Conservation (phyloP, 1,139 yeast genomes). For the Nematodospora anomalae region DNA sequence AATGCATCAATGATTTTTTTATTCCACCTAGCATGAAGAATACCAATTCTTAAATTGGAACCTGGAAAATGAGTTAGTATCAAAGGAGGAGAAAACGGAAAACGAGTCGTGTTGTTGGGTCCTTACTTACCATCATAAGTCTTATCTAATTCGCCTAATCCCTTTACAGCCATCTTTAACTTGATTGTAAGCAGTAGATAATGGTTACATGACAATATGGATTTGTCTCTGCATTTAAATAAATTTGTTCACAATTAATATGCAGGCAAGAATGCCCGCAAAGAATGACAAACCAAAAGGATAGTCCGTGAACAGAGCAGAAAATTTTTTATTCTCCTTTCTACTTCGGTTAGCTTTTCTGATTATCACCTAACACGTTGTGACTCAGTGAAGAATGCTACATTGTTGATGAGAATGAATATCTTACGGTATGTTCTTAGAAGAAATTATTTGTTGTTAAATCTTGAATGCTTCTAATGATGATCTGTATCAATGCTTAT, state of each 20-base stretch:
- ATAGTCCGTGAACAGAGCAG: too few species aligned
- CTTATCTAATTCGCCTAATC: constrained; percentile 75
- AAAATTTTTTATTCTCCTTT: too few species aligned
- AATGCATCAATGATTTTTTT: constrained; percentile 70
- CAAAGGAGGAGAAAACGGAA: background rate
- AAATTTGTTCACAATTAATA: background rate
- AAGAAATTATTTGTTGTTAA: too few species aligned
- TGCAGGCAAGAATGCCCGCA: background rate
- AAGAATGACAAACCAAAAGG: too few species aligned
- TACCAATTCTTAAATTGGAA: constrained; percentile 68
- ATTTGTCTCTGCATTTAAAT: background rate
- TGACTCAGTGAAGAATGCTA: too few species aligned
- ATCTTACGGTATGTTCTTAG: background rate
- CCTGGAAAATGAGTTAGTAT: constrained; percentile 29
- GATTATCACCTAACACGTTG: too few species aligned
- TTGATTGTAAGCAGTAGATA: background rate
- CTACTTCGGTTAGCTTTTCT: too few species aligned
- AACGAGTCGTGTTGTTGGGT: background rate
- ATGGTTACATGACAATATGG: background rate
- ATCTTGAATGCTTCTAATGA: too few species aligned
- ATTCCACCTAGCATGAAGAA: constrained; percentile 97
- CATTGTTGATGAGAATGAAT: constrained; percentile 1
- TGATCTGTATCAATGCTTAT: constrained; percentile 20
- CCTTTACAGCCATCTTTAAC: constrained; percentile 67
- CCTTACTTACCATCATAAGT: constrained; percentile 56